These are phyloP conservation scores for Trypanosoma boissoni DNA, from an alignment of 208 protist species.

Conservation along the genomic window DNA sequence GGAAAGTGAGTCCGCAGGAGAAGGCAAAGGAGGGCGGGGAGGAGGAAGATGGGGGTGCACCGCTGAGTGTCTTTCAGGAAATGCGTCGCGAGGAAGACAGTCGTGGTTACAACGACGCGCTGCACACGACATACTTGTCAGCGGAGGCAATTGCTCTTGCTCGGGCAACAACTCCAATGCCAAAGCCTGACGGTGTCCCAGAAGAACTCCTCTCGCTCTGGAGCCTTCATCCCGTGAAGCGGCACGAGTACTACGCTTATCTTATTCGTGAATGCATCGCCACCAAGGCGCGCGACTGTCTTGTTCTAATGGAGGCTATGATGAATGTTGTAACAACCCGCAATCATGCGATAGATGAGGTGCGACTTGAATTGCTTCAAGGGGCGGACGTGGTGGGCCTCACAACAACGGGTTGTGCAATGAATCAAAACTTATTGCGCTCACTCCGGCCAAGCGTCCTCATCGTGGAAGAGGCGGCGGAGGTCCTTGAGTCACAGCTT, in stretches of 20 bases:
- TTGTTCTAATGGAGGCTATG: constrained; percentile 74
- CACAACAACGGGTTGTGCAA: constrained; percentile 92
- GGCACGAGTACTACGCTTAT: constrained; percentile 85
- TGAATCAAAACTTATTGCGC: constrained; percentile 86
- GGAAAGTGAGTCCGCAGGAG: background rate
- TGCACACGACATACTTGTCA: constrained; percentile 74
- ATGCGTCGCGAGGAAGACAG: constrained; percentile 84
- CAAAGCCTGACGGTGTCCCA: constrained; percentile 55
- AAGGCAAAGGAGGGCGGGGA: background rate
- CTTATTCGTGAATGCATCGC: constrained; percentile 76
- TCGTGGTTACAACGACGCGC: constrained; percentile 61
- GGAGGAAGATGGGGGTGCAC: constrained; percentile 65
- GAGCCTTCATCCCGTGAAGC: constrained; percentile 65
- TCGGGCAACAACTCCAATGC: constrained; percentile 35
- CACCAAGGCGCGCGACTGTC: constrained; percentile 68
- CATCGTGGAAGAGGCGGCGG: constrained; percentile 93
- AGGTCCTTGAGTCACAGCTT: constrained; percentile 92
- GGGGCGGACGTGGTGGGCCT: constrained; percentile 90
- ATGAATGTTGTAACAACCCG: constrained; percentile 65
- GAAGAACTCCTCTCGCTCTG: constrained; percentile 78
- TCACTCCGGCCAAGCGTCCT: constrained; percentile 82
- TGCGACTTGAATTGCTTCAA: constrained; percentile 69
- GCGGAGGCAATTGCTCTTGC: constrained; percentile 66
- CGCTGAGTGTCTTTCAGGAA: constrained; percentile 85
- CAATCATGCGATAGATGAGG: constrained; percentile 80